phyloP scores from a whole-genome alignment of 1,284 basidiomycete species.

The Phylloboletellus chloephorus region DNA sequence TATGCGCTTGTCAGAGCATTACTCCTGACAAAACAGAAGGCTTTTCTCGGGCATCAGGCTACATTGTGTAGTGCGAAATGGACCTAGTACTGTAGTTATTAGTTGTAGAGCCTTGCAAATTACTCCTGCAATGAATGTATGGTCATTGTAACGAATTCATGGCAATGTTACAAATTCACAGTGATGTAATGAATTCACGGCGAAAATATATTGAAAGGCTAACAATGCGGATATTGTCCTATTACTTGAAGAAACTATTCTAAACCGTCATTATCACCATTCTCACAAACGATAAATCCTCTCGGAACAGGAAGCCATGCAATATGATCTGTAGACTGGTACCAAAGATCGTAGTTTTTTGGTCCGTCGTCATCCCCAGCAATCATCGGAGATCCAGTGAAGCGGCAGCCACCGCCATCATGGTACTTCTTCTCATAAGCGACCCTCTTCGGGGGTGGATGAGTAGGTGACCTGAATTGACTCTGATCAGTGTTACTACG shows the following conservation, averaged over 20 bases:
- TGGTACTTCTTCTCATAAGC: background rate
- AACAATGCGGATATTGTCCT: too few species aligned
- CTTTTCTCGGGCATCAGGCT: background rate
- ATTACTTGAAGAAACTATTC: too few species aligned
- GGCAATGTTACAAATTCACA: too few species aligned
- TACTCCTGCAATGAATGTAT: too few species aligned
- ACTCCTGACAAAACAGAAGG: background rate
- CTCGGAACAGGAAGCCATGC: constrained; percentile 4
- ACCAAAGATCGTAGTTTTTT: constrained; percentile 4
- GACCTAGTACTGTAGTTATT: too few species aligned
- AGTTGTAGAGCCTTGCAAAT: too few species aligned
- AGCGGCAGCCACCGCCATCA: background rate
- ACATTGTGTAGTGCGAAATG: too few species aligned
- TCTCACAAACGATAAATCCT: background rate
- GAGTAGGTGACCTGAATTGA: background rate
- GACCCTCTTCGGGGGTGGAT: background rate
- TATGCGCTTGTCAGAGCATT: constrained; percentile 2
- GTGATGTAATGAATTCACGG: too few species aligned
- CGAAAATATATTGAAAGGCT: too few species aligned
- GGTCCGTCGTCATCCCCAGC: background rate
- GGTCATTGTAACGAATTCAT: too few species aligned
- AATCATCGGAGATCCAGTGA: background rate
- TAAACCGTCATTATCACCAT: too few species aligned
- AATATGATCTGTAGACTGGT: background rate
- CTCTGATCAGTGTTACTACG: background rate